Evolutionary conservation across 2,329 filamentous ascomycete genomes (phyloP).

Genomic region (Penicillium aurantiogriseum): DNA sequence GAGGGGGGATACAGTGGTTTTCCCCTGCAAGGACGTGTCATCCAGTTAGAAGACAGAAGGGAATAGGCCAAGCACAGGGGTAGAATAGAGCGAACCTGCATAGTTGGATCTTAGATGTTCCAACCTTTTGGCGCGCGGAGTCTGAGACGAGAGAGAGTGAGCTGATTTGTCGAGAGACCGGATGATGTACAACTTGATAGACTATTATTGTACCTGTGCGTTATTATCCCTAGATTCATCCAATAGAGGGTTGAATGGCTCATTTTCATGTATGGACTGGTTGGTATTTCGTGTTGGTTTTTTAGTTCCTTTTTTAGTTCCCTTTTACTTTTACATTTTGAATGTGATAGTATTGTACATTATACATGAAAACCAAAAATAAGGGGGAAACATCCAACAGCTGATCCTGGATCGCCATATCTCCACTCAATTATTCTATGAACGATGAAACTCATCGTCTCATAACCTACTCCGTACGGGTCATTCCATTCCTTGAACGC

Average conservation of each 20-base stretch:
- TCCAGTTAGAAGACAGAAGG: conserved; percentile 16
- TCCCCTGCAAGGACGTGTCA: conserved; percentile 20
- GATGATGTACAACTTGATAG: conserved; percentile 6
- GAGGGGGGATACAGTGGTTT: conserved; percentile 7
- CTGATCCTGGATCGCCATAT: not conserved
- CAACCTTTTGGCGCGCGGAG: conserved; percentile 19
- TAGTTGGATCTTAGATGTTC: conserved; percentile 29
- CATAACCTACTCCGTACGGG: conserved; percentile 12
- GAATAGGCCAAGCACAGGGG: conserved; percentile 9
- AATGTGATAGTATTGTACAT: not conserved
- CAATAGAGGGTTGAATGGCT: not conserved
- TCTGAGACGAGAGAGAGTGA: conserved; percentile 7
- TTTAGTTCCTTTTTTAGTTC: no score
- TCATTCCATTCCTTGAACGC: conserved; percentile 2
- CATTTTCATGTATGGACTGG: not conserved
- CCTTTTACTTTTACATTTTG: not conserved
- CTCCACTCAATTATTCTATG: conserved; percentile 1
- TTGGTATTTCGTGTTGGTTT: no score
- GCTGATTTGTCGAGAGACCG: conserved; percentile 14
- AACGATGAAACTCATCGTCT: conserved; percentile 24
- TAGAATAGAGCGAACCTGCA: conserved; percentile 20
- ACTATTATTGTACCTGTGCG: conserved; percentile 12
- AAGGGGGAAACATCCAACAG: not conserved
- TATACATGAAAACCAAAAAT: not conserved
- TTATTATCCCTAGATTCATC: conserved; percentile 23